These are phyloP conservation scores for Phalaenopsis equestris DNA, from an alignment of 106 monocot genomes.

Conservation along the genomic window DNA sequence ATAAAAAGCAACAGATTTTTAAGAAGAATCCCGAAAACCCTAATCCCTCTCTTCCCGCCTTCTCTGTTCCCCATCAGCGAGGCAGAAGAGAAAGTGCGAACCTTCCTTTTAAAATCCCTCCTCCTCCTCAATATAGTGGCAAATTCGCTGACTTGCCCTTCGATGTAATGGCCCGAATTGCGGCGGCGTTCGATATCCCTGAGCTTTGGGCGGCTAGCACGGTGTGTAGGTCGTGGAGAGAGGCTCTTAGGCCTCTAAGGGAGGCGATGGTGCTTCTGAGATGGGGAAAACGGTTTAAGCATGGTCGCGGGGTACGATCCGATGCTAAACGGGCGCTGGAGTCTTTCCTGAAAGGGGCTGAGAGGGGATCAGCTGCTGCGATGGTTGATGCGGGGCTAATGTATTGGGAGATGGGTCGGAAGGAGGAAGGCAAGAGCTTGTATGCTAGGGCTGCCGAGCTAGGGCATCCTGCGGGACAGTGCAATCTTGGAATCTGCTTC, in stretches of 20 bases:
- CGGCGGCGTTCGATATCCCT: conserved; percentile 38
- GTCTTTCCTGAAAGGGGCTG: conserved; percentile 40
- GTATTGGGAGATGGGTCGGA: conserved; percentile 65
- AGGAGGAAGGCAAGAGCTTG: conserved; percentile 36
- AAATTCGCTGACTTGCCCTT: conserved; percentile 33
- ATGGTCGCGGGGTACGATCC: conserved; percentile 13
- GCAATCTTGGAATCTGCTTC: conserved; percentile 52
- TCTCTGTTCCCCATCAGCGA: not conserved
- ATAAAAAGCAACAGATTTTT: too few relatives aligned
- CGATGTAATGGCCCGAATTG: conserved; percentile 29
- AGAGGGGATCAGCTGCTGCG: conserved; percentile 39
- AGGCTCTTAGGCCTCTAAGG: conserved; percentile 41
- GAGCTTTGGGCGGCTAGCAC: conserved; percentile 33
- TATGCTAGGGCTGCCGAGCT: conserved; percentile 58
- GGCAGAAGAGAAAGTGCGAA: not conserved
- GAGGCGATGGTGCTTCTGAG: conserved; percentile 51
- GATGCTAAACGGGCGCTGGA: conserved; percentile 35
- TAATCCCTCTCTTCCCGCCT: not conserved
- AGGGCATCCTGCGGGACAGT: conserved; percentile 38
- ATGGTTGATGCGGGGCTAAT: conserved; percentile 75
- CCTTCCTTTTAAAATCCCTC: not conserved
- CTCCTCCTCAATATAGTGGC: not conserved
- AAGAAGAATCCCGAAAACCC: not conserved
- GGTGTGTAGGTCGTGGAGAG: conserved; percentile 44
- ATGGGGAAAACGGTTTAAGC: conserved; percentile 55